Evolutionary conservation across 2,329 filamentous ascomycete species (phyloP), one percentile per base, ranked within the genome.

Genomic region (Fusarium sp.): DNA sequence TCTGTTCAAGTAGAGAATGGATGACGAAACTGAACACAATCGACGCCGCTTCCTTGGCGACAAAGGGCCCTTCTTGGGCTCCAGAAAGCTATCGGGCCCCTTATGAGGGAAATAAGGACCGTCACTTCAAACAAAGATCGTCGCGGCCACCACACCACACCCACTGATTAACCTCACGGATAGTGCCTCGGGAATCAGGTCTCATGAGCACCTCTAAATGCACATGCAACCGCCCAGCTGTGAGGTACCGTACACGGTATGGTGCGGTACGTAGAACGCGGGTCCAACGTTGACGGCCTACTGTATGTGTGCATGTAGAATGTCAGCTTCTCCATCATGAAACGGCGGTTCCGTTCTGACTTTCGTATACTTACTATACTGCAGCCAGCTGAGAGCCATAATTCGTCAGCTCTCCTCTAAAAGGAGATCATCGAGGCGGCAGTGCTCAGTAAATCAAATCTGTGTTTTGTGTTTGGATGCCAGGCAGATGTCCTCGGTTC

Each of bases 161-260:
- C 61, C 36, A 49, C 49, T 15, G 21, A 15, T 58, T 44, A 48
- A 61, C 47, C 42, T 55, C 23, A 49, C 45, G 27, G 36, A 42
- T 65, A 51, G 54, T 63, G 48, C 61, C 61, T 65, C 61, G 61
- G 61, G 57, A 46, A 41, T 48, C 49, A 67, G 52, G 64, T 67
- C 61, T 61, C 52, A 66, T 65, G 61, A 65, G 61, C 61, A 51
- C 53, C 44, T 63, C 49, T 32, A 39, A 32, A 57, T 56, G 61
- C 51, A 61, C 63, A 66, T 68, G 65, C 65, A 64, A 54, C 50
- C 59, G 53, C 59, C 63, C 50, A 49, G 15, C 41, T 43, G 29
- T 53, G 47, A 57, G 43, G 52, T 45, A 33, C 53, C 25, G 21
- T 41, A 25, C 45, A 15, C 19, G 31, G 13, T 33, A 33, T 33